phyloP scores from a whole-genome alignment of 208 protist species.

The Giardia muris region DNA sequence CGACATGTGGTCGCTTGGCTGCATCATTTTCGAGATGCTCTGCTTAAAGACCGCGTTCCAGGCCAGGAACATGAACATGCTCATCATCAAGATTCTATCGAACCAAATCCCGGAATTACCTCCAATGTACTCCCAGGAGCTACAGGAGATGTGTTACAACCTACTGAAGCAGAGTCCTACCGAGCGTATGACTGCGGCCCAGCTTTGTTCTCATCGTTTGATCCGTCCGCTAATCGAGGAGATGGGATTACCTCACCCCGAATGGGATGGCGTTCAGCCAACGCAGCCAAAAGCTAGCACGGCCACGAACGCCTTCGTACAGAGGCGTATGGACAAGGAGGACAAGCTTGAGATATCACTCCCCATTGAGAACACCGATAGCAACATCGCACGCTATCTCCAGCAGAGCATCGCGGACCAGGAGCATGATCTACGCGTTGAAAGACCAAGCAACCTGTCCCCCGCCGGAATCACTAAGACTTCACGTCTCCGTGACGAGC shows the following conservation, averaged over 20 bases:
- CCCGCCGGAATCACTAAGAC: no score
- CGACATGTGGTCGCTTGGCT: slow-evolving; percentile 47
- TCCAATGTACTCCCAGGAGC: not conserved
- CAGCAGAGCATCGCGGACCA: no score
- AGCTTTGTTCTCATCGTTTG: not conserved
- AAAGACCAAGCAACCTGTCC: no score
- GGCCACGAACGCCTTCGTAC: no score
- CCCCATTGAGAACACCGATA: no score
- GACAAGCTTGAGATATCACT: no score
- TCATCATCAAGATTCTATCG: not conserved
- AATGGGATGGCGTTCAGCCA: not conserved
- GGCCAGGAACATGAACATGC: not conserved
- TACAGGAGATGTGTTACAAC: not conserved
- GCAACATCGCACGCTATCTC: no score
- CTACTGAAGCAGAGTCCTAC: not conserved
- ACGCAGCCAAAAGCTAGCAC: no score
- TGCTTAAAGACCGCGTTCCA: not conserved
- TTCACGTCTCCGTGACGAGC: no score
- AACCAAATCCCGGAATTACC: not conserved
- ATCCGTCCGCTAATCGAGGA: not conserved
- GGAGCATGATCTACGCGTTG: no score
- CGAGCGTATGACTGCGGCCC: not conserved
- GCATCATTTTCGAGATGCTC: slow-evolving; percentile 43
- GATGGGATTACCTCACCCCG: not conserved
- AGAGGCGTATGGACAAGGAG: no score